A percentile compares a stretch with the other conserved stretches of the same genome.
phyloP scores from a whole-genome alignment of 768 basidiomycete genomes.

The Boletus rufocinnamomeus region DNA sequence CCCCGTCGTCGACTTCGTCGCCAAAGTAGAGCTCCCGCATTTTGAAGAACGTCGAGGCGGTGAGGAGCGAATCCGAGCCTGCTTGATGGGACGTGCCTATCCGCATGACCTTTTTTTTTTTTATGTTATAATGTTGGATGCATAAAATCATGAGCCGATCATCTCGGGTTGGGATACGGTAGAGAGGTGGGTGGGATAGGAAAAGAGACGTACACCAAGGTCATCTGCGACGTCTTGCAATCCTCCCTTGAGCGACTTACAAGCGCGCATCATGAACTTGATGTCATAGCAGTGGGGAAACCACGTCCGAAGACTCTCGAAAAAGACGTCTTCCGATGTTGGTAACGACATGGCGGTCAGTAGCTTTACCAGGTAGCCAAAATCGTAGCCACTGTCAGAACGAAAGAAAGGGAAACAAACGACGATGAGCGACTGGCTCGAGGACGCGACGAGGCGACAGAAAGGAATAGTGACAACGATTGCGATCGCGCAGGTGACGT shows the following conservation, averaged over 20 bases:
- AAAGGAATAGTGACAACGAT: neutral
- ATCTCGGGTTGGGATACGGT: neutral
- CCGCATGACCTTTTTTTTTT: conserved; percentile 59
- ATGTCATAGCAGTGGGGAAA: conserved; percentile 98
- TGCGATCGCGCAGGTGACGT: neutral
- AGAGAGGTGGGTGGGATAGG: neutral
- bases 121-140: neutral
- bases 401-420: neutral
- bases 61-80: conserved; percentile 95
- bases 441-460: neutral
- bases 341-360: conserved; percentile 86
- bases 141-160: neutral
- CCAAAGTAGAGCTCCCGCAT: conserved; percentile 92
- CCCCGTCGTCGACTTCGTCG: conserved; percentile 79
- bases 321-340: conserved; percentile 86
- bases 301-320: conserved; percentile 84
- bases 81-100: conserved; percentile 94
- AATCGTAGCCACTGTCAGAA: conserved; percentile 86
- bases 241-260: conserved; percentile 81
- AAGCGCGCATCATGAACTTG: conserved; percentile 92
- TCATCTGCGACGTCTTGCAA: conserved; percentile 96
- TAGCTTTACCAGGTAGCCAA: conserved; percentile 96
- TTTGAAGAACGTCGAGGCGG: conserved; percentile 93
- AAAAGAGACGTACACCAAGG: conserved; percentile 69
- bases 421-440: conserved; percentile 4